Percentiles rank a stretch among this genome's conserved stretches.
These are phyloP conservation scores for Rubroshorea leprosula DNA, from an alignment of 345 rosid species.

Conservation along the genomic window DNA sequence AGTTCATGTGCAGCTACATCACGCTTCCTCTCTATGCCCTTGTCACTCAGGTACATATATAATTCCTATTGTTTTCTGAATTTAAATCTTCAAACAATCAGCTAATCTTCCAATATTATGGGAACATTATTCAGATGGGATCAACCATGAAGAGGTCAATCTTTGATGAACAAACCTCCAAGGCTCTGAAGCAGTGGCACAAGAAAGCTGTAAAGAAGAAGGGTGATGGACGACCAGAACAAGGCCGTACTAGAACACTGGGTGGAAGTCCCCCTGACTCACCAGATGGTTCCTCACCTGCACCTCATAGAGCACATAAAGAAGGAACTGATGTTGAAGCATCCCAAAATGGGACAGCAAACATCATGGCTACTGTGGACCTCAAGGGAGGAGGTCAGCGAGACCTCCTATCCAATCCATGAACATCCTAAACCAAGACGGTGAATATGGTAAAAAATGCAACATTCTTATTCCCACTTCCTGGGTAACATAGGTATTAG, in stretches of 20 bases:
- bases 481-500: background rate
- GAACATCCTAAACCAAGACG: background rate
- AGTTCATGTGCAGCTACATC: conserved; percentile 79
- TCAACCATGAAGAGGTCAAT: conserved; percentile 91
- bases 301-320: background rate
- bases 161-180: conserved; percentile 84
- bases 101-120: background rate
- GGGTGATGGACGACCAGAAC: conserved; percentile 28
- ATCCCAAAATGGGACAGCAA: conserved; percentile 14
- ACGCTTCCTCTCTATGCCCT: conserved; percentile 97
- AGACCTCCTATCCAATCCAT: conserved; percentile 1
- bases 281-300: conserved; percentile 14
- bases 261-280: conserved; percentile 28
- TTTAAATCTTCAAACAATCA: background rate
- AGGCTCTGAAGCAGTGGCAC: conserved; percentile 82
- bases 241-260: conserved; percentile 15
- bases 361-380: background rate
- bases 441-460: background rate
- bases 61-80: background rate
- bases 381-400: background rate
- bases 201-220: conserved; percentile 54
- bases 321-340: conserved; percentile 16
- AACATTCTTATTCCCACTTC: background rate
- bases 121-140: conserved; percentile 65
- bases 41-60: conserved; percentile 69